A percentile compares a stretch with the other conserved stretches of the same genome.
Evolutionary conservation across 2,329 filamentous ascomycete species (phyloP).

Genomic region (Diaporthe vaccinii): DNA sequence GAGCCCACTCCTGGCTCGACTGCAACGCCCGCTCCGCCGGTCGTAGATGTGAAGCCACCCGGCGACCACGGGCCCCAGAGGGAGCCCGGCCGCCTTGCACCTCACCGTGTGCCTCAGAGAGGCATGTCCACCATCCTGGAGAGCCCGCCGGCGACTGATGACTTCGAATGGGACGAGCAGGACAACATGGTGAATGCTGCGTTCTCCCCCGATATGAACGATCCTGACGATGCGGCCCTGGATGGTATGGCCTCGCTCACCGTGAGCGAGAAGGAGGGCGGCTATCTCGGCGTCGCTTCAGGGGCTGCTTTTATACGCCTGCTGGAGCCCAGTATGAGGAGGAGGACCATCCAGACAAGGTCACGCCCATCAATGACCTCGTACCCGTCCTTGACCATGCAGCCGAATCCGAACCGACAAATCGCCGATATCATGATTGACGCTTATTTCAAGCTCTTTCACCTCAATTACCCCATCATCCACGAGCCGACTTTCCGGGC

Average conservation of each 20-base stretch:
- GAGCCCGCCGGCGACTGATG: slow-evolving; percentile 51
- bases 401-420: slow-evolving; percentile 50
- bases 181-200: slow-evolving; percentile 47
- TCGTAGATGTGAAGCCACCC: slow-evolving; percentile 33
- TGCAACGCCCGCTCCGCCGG: slow-evolving; percentile 30
- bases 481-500: slow-evolving; percentile 58
- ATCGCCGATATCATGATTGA: slow-evolving; percentile 50
- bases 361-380: slow-evolving; percentile 39
- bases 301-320: slow-evolving; percentile 59
- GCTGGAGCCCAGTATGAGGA: slow-evolving; percentile 49
- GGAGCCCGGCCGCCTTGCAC: slow-evolving; percentile 41
- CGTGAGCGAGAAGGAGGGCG: slow-evolving; percentile 53
- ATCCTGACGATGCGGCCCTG: slow-evolving; percentile 49
- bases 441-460: slow-evolving; percentile 58
- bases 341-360: slow-evolving; percentile 44
- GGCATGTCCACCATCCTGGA: slow-evolving; percentile 47
- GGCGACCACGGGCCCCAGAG: slow-evolving; percentile 29
- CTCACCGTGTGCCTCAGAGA: slow-evolving; percentile 41
- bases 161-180: slow-evolving; percentile 56
- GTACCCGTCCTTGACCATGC: slow-evolving; percentile 43
- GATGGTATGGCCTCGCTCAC: slow-evolving; percentile 56
- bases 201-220: slow-evolving; percentile 45
- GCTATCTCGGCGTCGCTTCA: slow-evolving; percentile 61
- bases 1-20: slow-evolving; percentile 33
- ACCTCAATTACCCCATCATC: slow-evolving; percentile 59